Evolutionary conservation across 2,329 filamentous ascomycete genomes (phyloP).

Genomic region (Cladorrhinum sp.): DNA sequence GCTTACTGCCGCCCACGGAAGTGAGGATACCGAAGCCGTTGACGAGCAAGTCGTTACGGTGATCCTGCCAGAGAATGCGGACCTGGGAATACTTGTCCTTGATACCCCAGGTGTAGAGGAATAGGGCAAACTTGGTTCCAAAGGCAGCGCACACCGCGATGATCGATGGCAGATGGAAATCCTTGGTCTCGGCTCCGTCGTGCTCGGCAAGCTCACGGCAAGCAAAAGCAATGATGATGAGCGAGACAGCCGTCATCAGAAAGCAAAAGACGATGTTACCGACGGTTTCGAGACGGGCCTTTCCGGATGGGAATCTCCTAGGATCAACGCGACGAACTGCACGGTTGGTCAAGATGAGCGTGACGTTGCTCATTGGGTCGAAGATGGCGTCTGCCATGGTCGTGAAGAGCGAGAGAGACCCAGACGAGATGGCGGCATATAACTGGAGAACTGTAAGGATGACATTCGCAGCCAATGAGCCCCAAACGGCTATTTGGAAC

Average conservation of each 20-base stretch:
- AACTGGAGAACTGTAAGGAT: conserved; percentile 76
- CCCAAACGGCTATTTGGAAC: conserved; percentile 63
- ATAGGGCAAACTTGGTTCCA: conserved; percentile 75
- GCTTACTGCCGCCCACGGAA: conserved; percentile 83
- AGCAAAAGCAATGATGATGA: conserved; percentile 90
- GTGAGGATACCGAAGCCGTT: conserved; percentile 92
- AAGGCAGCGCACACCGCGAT: conserved; percentile 85
- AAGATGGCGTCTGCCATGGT: conserved; percentile 97
- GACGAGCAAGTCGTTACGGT: conserved; percentile 95
- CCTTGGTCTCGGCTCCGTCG: conserved; percentile 48
- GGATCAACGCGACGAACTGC: conserved; percentile 86
- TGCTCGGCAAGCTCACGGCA: conserved; percentile 63
- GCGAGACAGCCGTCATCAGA: conserved; percentile 87
- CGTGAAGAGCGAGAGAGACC: conserved; percentile 92
- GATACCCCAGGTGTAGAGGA: conserved; percentile 88
- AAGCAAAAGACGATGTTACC: conserved; percentile 97
- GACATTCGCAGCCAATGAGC: conserved; percentile 76
- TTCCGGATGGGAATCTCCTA: conserved; percentile 83
- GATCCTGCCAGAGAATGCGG: conserved; percentile 91
- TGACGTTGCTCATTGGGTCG: conserved; percentile 85
- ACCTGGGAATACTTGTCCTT: conserved; percentile 90
- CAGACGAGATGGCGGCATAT: conserved; percentile 81
- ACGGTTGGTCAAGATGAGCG: conserved; percentile 80
- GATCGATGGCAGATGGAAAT: conserved; percentile 77
- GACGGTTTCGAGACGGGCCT: conserved; percentile 89